phyloP scores from a whole-genome alignment of 2,329 filamentous ascomycete genomes.

The Dendrostoma leiphaemia region DNA sequence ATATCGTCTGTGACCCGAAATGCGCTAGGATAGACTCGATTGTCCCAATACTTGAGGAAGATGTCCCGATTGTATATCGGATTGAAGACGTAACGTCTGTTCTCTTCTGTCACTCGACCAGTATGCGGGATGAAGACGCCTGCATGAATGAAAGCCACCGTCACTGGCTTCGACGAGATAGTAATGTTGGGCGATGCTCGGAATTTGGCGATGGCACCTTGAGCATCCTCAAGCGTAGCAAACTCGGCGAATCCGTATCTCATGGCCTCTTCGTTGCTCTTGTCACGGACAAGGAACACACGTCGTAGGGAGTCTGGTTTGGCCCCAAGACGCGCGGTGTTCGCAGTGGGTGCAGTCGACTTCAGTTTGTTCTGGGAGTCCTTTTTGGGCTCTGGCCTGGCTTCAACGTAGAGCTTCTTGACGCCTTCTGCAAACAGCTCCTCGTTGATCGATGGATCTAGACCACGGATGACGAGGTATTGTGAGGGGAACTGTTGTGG shows the following conservation, averaged over 20 bases:
- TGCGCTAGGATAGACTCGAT: constrained; percentile 68
- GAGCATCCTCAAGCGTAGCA: constrained; percentile 71
- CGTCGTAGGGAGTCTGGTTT: constrained; percentile 72
- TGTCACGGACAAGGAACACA: constrained; percentile 74
- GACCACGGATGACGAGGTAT: constrained; percentile 71
- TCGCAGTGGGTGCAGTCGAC: constrained; percentile 55
- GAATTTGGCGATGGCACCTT: constrained; percentile 70
- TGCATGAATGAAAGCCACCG: constrained; percentile 75
- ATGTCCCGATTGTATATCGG: constrained; percentile 67
- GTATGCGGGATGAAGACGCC: constrained; percentile 79
- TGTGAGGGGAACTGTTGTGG: constrained; percentile 61
- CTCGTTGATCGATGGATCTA: constrained; percentile 70
- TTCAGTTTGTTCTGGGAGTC: constrained; percentile 51
- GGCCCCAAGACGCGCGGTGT: constrained; percentile 64
- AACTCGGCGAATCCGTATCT: constrained; percentile 86
- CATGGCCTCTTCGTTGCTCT: constrained; percentile 69
- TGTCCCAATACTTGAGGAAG: constrained; percentile 74
- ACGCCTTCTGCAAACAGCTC: constrained; percentile 71
- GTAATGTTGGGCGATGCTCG: constrained; percentile 73
- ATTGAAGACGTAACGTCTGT: constrained; percentile 65
- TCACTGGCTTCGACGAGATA: constrained; percentile 70
- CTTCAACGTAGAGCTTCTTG: constrained; percentile 65
- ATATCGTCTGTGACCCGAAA: constrained; percentile 55
- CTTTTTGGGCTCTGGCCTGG: constrained; percentile 42
- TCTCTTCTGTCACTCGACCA: constrained; percentile 51